Evolutionary conservation across 2,329 filamentous ascomycete species (phyloP), one percentile per base, ranked within the genome.

Genomic region (Ilyonectria destructans): DNA sequence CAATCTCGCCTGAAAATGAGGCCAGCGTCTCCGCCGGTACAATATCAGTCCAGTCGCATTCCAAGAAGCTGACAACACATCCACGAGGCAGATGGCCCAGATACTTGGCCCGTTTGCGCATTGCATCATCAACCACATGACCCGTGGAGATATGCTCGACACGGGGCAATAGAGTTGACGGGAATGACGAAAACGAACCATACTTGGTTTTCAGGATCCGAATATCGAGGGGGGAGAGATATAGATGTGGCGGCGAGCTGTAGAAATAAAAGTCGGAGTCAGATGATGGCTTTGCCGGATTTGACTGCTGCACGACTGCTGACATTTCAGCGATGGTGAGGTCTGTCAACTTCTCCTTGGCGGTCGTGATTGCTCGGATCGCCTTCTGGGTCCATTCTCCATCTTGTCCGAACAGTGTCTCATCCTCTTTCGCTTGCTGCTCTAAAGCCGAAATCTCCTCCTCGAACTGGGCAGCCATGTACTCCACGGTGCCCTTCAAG

Each of bases 31-130:
- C 91, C 1, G 90, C 86, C 3, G 90, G 87, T 6, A 98, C 93
- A 43, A 96, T 93, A 72, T 97, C 95, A 3, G 93, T 95, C 95
- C 95, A 98, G 79, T 98, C 95, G 77, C 95, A 98, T 81, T 98
- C 95, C 1, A 98, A 81, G 75, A 97, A 97, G 72, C 88, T 94
- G 48, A 98, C 93, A 72, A 97, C 92, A 79, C 95, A 97, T n/a
- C 95, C 95, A 58, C 93, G 91, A 0, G 95, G 95, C 6, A 98
- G 86, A 80, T 98, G 95, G 1, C 90, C 90, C 3, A 98, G 87
- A 72, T 97, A 98, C 79, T 96, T 97, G 62, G 93, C 91, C 35
- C 94, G 89, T 78, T 93, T 95, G 54, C 95, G 90, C 60, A 97
- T 81, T 17, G 92, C 91, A 75, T 97, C 95, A 73, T 98, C 95